Evolutionary conservation across 352 stramenopile genomes (phyloP), one percentile per base, ranked within the genome.

Genomic region (Plasmopara muralis): DNA sequence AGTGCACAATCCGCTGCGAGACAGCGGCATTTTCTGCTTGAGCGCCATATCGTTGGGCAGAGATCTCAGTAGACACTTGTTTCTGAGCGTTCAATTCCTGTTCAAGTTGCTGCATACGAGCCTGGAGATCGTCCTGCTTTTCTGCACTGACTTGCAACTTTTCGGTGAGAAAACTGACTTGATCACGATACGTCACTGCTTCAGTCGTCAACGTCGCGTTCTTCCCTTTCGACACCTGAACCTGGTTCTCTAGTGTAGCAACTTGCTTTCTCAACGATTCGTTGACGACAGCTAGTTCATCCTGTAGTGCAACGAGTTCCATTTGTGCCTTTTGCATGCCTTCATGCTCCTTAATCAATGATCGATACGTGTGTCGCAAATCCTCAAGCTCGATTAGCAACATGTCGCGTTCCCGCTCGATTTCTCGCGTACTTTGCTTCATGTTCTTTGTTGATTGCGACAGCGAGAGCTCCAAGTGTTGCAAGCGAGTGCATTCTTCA

Each of bases 341-440:
- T 41, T 93, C 80, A 35, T 82, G 68, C 49, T 93, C 80, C 29
- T 87, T 66, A 7, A 90, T 77, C 12, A 90, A 44, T 9, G 78
- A 72, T 7, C 78, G 74, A 18, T 91, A 93, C 7, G 78, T 85
- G 47, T 85, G 69, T 25, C 77, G 64, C 38, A 90, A 33, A 47
- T 93, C 83, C 20, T 93, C 80, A 16, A 90, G 47, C 47, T 93
- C 83, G 31, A 93, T 82, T 37, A 78, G 68, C 3, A 89, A 47
- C 10, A 71, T 76, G 15, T 93, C 83, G 8, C 83, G 56, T 31
- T 89, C 74, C 7, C 80, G 69, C 38, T 91, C 72, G 2, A 79
- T 65, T 40, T 87, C 70, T 16, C 75, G 76, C 7, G 77, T 64
- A 1, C 68, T 72, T 34, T 70, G 68, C 56, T 85, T 86, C 42